Conservation (phyloP, 2,329 filamentous ascomycete species). For the Apiospora malaysiana region DNA sequence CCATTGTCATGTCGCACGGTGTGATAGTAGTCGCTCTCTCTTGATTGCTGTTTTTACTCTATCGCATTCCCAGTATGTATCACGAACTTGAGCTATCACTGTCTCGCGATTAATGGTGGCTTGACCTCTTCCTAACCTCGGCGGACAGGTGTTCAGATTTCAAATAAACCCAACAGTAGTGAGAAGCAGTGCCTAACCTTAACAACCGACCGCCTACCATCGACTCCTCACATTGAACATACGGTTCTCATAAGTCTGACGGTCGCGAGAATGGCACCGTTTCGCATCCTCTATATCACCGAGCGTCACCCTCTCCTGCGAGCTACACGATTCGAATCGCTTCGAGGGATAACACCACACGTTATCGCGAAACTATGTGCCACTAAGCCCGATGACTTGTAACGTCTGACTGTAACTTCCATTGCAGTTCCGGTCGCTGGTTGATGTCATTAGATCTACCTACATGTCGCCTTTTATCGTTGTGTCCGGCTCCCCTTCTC, state of each 20-base stretch:
- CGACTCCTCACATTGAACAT: not conserved
- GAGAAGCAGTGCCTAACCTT: not conserved
- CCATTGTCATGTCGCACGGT: not conserved
- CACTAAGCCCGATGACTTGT: not conserved
- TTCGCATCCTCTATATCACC: not conserved
- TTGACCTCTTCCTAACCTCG: not conserved
- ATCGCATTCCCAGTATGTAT: not conserved
- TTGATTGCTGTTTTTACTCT: not conserved
- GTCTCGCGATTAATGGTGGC: not conserved
- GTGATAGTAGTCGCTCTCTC: not conserved
- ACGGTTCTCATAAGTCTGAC: not conserved
- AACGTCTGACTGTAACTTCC: not conserved
- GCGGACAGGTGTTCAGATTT: not conserved
- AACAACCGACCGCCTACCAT: not conserved
- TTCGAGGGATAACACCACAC: not conserved
- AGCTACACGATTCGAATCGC: not conserved
- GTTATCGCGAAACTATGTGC: not conserved
- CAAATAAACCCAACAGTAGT: not conserved
- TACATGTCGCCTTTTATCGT: not conserved
- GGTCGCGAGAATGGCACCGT: too few species aligned
- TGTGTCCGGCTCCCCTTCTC: not conserved
- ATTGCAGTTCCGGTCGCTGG: not conserved
- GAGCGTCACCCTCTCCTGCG: not conserved
- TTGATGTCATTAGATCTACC: not conserved
- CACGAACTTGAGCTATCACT: not conserved